A percentile compares a stretch with the other conserved stretches of the same genome.
These are phyloP conservation scores for Malus orientalis DNA, from an alignment of 306 rosid species.

Conservation along the genomic window DNA sequence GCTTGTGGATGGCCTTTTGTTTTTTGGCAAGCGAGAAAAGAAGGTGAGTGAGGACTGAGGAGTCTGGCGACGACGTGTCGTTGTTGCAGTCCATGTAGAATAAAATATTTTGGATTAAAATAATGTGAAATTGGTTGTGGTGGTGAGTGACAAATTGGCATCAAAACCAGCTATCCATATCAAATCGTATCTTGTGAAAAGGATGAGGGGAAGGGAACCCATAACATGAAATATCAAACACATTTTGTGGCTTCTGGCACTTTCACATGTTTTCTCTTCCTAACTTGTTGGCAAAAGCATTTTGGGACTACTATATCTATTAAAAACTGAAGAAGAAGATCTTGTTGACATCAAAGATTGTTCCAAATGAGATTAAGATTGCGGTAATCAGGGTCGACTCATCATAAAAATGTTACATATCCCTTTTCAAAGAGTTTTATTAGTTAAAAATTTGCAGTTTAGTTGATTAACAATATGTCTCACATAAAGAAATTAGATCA, in stretches of 20 bases:
- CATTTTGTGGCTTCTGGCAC: not conserved
- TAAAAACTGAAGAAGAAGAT: too few relatives aligned
- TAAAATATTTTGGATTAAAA: not conserved
- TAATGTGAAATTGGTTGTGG: slow-evolving; percentile 3
- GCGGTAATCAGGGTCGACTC: too few relatives aligned
- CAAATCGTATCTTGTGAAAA: not conserved
- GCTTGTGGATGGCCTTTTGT: not conserved
- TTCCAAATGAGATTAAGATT: fast-evolving
- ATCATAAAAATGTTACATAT: too few relatives aligned
- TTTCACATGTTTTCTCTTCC: not conserved
- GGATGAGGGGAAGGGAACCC: not conserved
- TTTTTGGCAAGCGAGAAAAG: not conserved
- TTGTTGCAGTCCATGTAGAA: not conserved
- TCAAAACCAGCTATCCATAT: not conserved
- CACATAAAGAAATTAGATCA: too few relatives aligned
- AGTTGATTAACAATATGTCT: too few relatives aligned
- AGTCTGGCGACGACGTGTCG: not conserved
- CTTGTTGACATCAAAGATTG: too few relatives aligned
- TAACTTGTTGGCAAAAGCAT: not conserved
- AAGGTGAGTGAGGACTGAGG: not conserved
- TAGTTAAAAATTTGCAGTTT: too few relatives aligned
- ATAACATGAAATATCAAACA: not conserved
- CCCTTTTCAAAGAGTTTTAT: too few relatives aligned
- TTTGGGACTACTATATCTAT: not conserved
- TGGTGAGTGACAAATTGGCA: not conserved